phyloP scores from a whole-genome alignment of 2,329 filamentous ascomycete genomes.

The Talaromyces marneffei region DNA sequence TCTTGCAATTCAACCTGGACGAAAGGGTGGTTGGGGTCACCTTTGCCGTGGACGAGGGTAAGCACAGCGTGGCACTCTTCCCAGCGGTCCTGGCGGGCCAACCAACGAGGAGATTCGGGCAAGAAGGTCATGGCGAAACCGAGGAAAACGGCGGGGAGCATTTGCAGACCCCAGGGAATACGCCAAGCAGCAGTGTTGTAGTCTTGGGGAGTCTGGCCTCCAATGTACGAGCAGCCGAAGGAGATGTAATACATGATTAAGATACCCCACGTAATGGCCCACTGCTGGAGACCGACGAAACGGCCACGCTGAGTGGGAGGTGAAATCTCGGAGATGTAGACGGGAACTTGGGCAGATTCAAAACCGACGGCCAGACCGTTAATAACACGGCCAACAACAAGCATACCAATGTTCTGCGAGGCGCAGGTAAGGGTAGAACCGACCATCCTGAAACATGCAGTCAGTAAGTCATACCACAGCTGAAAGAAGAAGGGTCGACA shows the following conservation, averaged over 20 bases:
- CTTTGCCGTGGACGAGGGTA: slow-evolving; percentile 56
- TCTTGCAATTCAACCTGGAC: slow-evolving; percentile 64
- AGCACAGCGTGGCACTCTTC: slow-evolving; percentile 49
- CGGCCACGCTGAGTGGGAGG: slow-evolving; percentile 52
- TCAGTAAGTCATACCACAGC: not conserved
- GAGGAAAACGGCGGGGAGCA: slow-evolving; percentile 55
- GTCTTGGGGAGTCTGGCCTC: slow-evolving; percentile 31
- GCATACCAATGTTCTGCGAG: slow-evolving; percentile 62
- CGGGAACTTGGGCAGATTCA: slow-evolving; percentile 63
- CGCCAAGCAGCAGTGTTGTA: slow-evolving; percentile 52
- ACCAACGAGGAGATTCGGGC: slow-evolving; percentile 59
- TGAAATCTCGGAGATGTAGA: slow-evolving; percentile 64
- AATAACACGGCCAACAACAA: slow-evolving; percentile 64
- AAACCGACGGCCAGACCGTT: slow-evolving; percentile 71
- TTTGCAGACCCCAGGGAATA: slow-evolving; percentile 60
- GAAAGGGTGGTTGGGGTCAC: slow-evolving; percentile 59
- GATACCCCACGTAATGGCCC: slow-evolving; percentile 63
- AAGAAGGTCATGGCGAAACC: slow-evolving; percentile 49
- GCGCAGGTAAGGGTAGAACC: slow-evolving; percentile 58
- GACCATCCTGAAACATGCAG: slow-evolving; percentile 27
- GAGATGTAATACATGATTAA: slow-evolving; percentile 41
- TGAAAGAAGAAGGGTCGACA: not conserved
- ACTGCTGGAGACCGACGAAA: slow-evolving; percentile 68
- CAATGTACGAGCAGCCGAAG: slow-evolving; percentile 56
- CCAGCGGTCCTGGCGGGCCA: slow-evolving; percentile 57